Evolutionary conservation across 805 yeast species (phyloP), one percentile per base, ranked within the genome.

Genomic region (Candida oleophila): DNA sequence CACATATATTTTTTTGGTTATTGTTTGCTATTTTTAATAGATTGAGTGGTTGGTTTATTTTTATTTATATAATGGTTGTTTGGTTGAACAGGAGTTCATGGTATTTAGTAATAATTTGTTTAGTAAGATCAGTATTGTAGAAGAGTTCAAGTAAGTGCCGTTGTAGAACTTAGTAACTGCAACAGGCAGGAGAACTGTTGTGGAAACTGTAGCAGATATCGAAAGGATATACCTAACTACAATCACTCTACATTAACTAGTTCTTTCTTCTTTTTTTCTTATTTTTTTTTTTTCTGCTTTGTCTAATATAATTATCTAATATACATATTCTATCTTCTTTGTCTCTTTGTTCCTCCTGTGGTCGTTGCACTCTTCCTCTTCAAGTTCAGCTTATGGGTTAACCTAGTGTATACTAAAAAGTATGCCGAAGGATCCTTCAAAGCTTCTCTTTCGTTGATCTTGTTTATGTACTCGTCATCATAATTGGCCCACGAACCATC

Each of bases 401-500:
- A 64, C 57, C 92, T 80, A 38, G 91, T 82, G 67, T 94, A 94
- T 18, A 94, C 73, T 65, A 94, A 75, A 49, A 91, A 91, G 67
- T 94, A 94, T 3, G 98, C 98, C 33, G 89, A 81, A 12, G 92
- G 87, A 59, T 92, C 96, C 53, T 81, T 80, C 52, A 89, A 71
- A 2, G 89, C 96, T 39, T 79, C 82, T 47, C 80, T 74, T 57
- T 88, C 94, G 32, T 84, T 75, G 45, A 88, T 82, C 49, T 74
- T 75, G 58, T 88, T 86, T 54, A 89, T 82, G 58, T 85, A 82
- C 58, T 94, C 99, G 62, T 94, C 99, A 62, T 94, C 98, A 65
- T 92, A 94, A 8, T 89, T 84, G 22, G 89, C 84, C 99, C 98
- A 94, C 1, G 85, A 68, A 1, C 90, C 92, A 65, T 88, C 94